Evolutionary conservation across 306 rosid genomes (phyloP), one percentile per base, ranked within the genome.

Genomic region (Cicer yamashitae): DNA sequence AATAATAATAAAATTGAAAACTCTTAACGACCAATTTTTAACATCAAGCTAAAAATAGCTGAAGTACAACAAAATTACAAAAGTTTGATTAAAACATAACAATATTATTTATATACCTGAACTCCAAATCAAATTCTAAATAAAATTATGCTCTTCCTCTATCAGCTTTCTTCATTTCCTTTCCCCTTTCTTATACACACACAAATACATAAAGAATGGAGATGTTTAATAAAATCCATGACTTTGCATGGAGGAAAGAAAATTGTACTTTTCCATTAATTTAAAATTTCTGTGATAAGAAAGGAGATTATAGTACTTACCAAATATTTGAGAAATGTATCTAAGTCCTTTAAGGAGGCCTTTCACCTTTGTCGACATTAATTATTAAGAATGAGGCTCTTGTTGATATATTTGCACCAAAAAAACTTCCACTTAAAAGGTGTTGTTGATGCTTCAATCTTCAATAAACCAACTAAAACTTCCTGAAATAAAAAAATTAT

Each of bases 321-420:
- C 98, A 75, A 93, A 93, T 51, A 89, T 87, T 6, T 87, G 89
- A 17, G 96, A 88, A 68, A 93, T 84, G 87, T 93, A 79, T 85
- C 78, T 86, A n/a, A 93, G 78, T 67, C 98, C 98, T 79, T 91
- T 93, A 4, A 93, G 79, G 79, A 93, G 76, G 40, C 92, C 93
- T 84, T 93, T 93, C 81, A 89, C 92, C 83, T 86, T 85, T 70
- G 87, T 82, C 22, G 87, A 53, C 98, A 93, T 92, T 73, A 14
- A 40, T 39, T 10, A 10, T 17, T 41, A 45, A 11, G 15, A 77
- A 70, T 60, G 17, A 70, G 77, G 12, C 46, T 38, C 51, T 40
- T 39, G 79, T 65, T 44, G 30, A 43, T 67, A 43, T 59, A 73
- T 37, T 56, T 57, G 72, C 65, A 67, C 76, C 81, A 50, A 67